These are phyloP conservation scores for Corylus avellana DNA, from an alignment of 306 rosid species.

Conservation along the genomic window DNA sequence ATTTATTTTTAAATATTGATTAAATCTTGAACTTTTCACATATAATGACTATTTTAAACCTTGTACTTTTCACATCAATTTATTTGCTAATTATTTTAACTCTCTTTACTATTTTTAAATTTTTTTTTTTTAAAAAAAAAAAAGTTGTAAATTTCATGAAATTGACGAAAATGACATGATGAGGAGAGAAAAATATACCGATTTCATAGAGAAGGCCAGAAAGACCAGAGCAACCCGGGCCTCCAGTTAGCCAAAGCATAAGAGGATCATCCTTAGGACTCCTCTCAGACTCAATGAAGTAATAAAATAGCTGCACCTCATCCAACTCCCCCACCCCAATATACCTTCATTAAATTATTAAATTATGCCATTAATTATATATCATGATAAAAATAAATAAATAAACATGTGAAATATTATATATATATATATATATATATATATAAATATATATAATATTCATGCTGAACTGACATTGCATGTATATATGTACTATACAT, in stretches of 20 bases:
- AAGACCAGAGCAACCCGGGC: slow-evolving; percentile 39
- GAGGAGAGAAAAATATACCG: slow-evolving; percentile 6
- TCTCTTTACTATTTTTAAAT: background rate
- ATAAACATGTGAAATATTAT: too few species aligned
- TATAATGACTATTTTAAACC: too few species aligned
- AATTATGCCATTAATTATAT: background rate
- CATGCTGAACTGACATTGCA: background rate
- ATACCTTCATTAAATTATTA: slow-evolving; percentile 10
- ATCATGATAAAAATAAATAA: background rate
- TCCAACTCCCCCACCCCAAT: slow-evolving; percentile 37
- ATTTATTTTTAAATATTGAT: too few species aligned
- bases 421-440: too few species aligned
- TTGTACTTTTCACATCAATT: too few species aligned
- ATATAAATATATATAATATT: too few species aligned
- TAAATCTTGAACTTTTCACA: too few species aligned
- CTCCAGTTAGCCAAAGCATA: slow-evolving; percentile 36
- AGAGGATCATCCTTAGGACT: slow-evolving; percentile 30
- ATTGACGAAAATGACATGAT: background rate
- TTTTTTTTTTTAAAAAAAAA: background rate
- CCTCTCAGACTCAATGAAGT: slow-evolving; percentile 36
- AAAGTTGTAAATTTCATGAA: background rate
- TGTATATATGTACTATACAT: background rate
- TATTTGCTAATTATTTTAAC: too few species aligned
- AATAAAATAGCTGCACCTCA: slow-evolving; percentile 38
- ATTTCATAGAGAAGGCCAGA: slow-evolving; percentile 35